Evolutionary conservation across 768 basidiomycete species (phyloP).

Genomic region (Ramaria rubella): DNA sequence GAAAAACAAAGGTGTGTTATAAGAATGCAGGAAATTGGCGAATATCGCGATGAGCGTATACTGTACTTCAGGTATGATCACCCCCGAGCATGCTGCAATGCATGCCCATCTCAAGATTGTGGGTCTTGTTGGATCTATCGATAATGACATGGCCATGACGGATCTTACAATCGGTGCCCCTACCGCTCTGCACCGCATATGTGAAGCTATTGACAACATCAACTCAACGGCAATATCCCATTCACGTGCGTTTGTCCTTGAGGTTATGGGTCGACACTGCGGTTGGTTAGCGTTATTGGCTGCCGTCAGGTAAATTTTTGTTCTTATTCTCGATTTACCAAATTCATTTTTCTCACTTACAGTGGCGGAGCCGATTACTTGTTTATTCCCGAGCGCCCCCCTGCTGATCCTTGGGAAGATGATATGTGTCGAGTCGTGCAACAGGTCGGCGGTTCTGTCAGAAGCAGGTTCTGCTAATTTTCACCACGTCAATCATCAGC

Average conservation of each 20-base stretch:
- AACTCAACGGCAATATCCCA: conserved; percentile 95
- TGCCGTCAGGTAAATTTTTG: conserved; percentile 64
- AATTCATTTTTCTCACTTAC: not conserved
- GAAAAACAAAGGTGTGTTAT: conserved; percentile 46
- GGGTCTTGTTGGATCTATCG: conserved; percentile 97
- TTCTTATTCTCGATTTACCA: not conserved
- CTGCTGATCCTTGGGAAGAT: conserved; percentile 80
- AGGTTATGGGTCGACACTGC: conserved; percentile 99
- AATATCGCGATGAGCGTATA: not conserved
- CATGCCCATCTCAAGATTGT: conserved; percentile 90
- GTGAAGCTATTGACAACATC: conserved; percentile 97
- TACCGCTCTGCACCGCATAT: conserved; percentile 93
- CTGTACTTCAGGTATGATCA: conserved; percentile 58
- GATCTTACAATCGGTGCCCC: conserved; percentile 96
- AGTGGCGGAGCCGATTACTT: conserved; percentile 93
- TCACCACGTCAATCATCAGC: conserved; percentile 40
- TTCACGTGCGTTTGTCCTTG: conserved; percentile 94
- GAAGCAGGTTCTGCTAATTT: not conserved
- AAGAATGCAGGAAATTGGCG: not conserved
- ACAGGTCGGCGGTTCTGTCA: conserved; percentile 43
- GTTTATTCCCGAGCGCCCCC: conserved; percentile 94
- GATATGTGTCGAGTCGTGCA: conserved; percentile 84
- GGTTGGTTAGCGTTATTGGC: conserved; percentile 97
- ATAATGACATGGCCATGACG: conserved; percentile 98
- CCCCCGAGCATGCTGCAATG: conserved; percentile 57